Conservation (phyloP, 805 yeast genomes). For the Saccharomycopsis sp. region DNA sequence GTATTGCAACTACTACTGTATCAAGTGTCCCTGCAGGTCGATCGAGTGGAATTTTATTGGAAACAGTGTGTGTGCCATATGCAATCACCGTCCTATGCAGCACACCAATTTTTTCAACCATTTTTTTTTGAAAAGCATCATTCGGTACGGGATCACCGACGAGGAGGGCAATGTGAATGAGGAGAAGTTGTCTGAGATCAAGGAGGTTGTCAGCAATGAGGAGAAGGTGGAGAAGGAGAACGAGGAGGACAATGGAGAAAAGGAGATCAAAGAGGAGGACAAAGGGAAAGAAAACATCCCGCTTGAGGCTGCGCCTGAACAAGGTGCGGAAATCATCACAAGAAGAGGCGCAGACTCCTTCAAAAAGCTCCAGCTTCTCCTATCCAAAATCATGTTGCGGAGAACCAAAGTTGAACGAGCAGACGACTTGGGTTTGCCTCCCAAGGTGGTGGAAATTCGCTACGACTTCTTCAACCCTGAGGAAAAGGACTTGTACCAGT, state of each 20-base stretch:
- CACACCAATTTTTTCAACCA: slow-evolving; percentile 95
- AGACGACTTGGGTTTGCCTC: slow-evolving; percentile 95
- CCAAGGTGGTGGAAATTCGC: slow-evolving; percentile 85
- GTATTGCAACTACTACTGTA: slow-evolving; percentile 83
- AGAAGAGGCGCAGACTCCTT: slow-evolving; percentile 61
- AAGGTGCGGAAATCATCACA: background rate
- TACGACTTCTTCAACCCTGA: slow-evolving; percentile 87
- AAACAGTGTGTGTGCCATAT: slow-evolving; percentile 73
- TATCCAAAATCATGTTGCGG: slow-evolving; percentile 81
- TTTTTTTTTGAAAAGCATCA: slow-evolving; percentile 90
- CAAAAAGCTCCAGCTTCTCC: slow-evolving; percentile 61
- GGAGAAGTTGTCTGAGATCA: slow-evolving; percentile 6
- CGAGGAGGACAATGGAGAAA: background rate
- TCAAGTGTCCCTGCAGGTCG: slow-evolving; percentile 82
- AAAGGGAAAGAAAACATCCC: no score
- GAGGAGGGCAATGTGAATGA: slow-evolving; percentile 31
- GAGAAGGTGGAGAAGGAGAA: no score
- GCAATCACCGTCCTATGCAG: slow-evolving; percentile 91
- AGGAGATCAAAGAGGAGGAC: background rate
- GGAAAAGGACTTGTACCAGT: slow-evolving; percentile 86
- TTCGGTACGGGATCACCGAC: slow-evolving; percentile 73
- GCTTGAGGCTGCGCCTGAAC: background rate
- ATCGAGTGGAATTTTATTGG: slow-evolving; percentile 81
- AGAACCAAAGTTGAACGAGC: slow-evolving; percentile 95
- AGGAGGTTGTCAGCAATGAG: background rate